A percentile compares a stretch with the other conserved stretches of the same genome.
These are phyloP conservation scores for Phytophthora megakarya DNA, from an alignment of 352 stramenopile species.

Conservation along the genomic window DNA sequence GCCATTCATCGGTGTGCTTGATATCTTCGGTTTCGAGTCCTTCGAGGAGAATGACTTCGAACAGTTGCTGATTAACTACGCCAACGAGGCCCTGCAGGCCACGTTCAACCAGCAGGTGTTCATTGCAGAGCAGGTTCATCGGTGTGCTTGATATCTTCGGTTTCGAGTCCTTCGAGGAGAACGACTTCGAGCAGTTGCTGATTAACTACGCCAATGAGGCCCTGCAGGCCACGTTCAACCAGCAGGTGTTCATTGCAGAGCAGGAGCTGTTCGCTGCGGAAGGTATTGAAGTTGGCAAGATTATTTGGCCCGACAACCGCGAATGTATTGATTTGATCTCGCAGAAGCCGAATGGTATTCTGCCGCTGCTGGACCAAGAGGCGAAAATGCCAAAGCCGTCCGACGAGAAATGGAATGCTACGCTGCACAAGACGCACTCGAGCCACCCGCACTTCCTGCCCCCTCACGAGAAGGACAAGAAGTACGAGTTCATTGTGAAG, in stretches of 20 bases:
- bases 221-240: constrained; percentile 89
- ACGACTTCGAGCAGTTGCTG: constrained; percentile 91
- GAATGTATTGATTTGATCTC: constrained; percentile 88
- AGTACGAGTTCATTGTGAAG: constrained; percentile 95
- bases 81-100: constrained; percentile 87
- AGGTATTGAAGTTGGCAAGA: constrained; percentile 85
- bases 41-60: constrained; percentile 95
- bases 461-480: constrained; percentile 88
- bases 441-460: constrained; percentile 74
- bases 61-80: constrained; percentile 91
- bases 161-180: constrained; percentile 96
- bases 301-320: constrained; percentile 83
- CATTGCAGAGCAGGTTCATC: too few relatives aligned
- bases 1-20: constrained; percentile 93
- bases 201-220: constrained; percentile 93
- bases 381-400: constrained; percentile 79
- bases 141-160: constrained; percentile 98
- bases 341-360: constrained; percentile 79
- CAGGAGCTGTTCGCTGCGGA: constrained; percentile 80
- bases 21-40: constrained; percentile 98
- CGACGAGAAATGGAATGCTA: constrained; percentile 87
- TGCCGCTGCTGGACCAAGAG: constrained; percentile 82
- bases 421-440: constrained; percentile 80
- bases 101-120: constrained; percentile 93
- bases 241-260: constrained; percentile 90